Evolutionary conservation across 2,329 filamentous ascomycete genomes (phyloP).

Genomic region (Trichoderma harzianum): DNA sequence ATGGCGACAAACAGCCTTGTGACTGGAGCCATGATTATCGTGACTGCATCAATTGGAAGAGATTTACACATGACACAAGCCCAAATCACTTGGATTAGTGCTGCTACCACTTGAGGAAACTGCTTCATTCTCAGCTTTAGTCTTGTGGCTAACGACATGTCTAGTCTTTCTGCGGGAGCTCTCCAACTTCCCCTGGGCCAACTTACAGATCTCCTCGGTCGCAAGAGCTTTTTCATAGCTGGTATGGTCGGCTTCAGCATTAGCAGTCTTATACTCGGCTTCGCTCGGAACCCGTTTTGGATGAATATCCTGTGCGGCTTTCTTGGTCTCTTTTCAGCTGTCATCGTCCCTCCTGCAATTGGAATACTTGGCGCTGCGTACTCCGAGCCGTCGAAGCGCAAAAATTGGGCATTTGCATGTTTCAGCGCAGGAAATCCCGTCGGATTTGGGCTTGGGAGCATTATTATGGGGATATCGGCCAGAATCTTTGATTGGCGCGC

Average conservation of each 20-base stretch:
- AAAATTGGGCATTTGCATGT: neutral
- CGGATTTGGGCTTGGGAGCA: neutral
- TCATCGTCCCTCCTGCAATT: neutral
- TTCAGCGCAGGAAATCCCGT: neutral
- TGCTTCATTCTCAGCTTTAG: neutral
- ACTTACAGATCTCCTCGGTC: neutral
- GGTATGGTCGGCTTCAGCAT: neutral
- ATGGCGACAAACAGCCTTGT: neutral
- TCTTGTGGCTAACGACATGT: neutral
- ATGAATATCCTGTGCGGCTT: neutral
- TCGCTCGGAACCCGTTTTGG: neutral
- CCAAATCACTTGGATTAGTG: neutral
- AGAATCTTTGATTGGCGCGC: neutral
- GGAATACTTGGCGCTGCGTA: neutral
- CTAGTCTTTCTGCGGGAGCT: neutral
- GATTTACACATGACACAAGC: neutral
- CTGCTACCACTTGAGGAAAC: neutral
- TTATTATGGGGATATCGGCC: neutral
- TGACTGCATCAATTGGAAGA: neutral
- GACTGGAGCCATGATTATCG: neutral
- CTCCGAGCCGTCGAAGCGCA: neutral
- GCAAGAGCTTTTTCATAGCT: neutral
- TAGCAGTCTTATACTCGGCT: neutral
- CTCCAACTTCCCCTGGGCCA: neutral
- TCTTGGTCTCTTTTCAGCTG: neutral